Evolutionary conservation across 2,329 filamentous ascomycete species (phyloP).

Genomic region (Ascosphaera aggregata): DNA sequence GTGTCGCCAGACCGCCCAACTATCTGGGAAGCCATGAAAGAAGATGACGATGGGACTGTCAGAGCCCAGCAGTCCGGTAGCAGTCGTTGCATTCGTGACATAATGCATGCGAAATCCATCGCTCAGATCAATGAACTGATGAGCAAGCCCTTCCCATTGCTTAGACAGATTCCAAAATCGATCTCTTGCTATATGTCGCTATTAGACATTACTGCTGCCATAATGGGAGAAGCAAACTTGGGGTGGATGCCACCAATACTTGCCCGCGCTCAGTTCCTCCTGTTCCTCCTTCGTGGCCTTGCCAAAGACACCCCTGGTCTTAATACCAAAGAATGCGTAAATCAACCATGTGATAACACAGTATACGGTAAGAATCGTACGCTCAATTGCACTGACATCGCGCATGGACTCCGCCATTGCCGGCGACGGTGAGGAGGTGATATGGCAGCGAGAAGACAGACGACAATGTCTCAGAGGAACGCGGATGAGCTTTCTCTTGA

Average conservation of each 20-base stretch:
- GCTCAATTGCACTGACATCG: background rate
- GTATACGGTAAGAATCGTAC: background rate
- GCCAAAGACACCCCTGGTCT: background rate
- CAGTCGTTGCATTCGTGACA: conserved; percentile 21
- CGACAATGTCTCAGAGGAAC: too few species aligned
- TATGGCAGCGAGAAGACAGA: too few species aligned
- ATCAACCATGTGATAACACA: background rate
- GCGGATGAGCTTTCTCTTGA: too few species aligned
- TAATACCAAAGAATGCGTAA: background rate
- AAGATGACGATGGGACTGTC: conserved; percentile 26
- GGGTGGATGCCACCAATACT: background rate
- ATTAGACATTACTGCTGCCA: too few species aligned
- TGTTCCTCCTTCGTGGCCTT: background rate
- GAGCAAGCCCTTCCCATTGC: conserved; percentile 22
- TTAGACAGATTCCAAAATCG: conserved; percentile 30
- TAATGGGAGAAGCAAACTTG: background rate
- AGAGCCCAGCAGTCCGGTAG: conserved; percentile 6
- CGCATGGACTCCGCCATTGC: background rate
- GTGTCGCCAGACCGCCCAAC: conserved; percentile 29
- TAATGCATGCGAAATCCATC: conserved; percentile 32
- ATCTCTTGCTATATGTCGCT: conserved; percentile 21
- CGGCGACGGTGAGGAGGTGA: background rate
- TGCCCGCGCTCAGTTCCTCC: background rate
- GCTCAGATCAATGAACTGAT: conserved; percentile 27
- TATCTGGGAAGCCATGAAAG: conserved; percentile 37